A percentile compares a stretch with the other conserved stretches of the same genome.
Evolutionary conservation across 1,284 basidiomycete genomes (phyloP).

Genomic region (Papiliotrema terrestris): DNA sequence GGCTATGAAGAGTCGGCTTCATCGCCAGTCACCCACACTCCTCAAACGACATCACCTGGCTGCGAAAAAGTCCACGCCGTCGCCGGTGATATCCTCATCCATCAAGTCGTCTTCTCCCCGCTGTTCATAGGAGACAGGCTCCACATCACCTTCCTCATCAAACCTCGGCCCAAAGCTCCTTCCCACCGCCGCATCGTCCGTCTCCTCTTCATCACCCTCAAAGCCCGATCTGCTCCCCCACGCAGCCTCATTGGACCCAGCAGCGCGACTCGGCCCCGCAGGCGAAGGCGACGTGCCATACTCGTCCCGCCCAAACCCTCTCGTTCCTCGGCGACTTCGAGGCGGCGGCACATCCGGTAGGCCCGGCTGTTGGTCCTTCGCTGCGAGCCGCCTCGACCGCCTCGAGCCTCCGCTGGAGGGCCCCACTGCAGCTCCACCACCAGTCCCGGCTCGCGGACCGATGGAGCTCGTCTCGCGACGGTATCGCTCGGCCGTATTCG

Average conservation of each 20-base stretch:
- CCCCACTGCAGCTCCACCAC: neutral
- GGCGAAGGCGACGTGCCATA: neutral
- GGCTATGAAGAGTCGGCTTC: too few species aligned
- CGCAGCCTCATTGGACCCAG: neutral
- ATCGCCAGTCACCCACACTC: too few species aligned
- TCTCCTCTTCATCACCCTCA: too few species aligned
- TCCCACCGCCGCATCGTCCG: too few species aligned
- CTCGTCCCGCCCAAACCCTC: neutral
- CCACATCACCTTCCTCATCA: neutral
- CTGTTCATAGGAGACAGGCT: neutral
- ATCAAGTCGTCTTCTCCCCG: neutral
- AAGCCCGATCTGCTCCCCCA: neutral
- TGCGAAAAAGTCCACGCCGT: too few species aligned
- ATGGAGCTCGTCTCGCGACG: neutral
- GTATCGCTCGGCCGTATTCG: neutral
- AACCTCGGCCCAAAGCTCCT: neutral
- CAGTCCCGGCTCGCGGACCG: too few species aligned
- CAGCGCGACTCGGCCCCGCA: neutral
- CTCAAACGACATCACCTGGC: too few species aligned
- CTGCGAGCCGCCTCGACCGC: neutral
- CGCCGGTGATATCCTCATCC: slow-evolving; percentile 2
- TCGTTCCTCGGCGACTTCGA: neutral
- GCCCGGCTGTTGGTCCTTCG: too few species aligned
- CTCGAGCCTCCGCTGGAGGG: neutral
- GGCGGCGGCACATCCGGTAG: neutral